A percentile compares a stretch with the other conserved stretches of the same genome.
These are phyloP conservation scores for Metrosideros polymorpha DNA, from an alignment of 441 rosid species.

Conservation along the genomic window DNA sequence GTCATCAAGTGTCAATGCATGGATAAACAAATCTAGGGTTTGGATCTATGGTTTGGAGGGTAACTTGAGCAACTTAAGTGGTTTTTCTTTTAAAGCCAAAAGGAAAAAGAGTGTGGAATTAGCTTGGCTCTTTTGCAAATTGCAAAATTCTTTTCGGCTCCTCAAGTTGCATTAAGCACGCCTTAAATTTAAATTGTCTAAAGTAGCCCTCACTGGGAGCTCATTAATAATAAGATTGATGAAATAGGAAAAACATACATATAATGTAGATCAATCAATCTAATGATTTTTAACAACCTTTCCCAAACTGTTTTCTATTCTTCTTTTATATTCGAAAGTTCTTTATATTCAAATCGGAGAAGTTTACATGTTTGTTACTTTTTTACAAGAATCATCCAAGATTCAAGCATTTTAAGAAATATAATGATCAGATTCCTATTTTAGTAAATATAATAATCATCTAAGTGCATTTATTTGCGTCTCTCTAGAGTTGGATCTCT, in stretches of 20 bases:
- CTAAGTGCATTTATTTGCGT: not conserved
- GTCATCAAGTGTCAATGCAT: not conserved
- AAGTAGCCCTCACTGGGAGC: too few relatives aligned
- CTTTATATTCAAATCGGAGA: not conserved
- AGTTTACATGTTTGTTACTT: not conserved
- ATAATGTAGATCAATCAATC: not conserved
- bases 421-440: not conserved
- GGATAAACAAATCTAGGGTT: not conserved
- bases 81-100: not conserved
- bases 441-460: not conserved
- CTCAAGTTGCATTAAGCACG: not conserved
- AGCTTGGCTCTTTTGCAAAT: not conserved
- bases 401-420: not conserved
- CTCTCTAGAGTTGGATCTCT: not conserved
- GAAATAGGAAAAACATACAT: not conserved
- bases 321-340: not conserved
- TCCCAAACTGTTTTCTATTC: not conserved
- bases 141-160: not conserved
- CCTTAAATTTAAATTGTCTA: not conserved
- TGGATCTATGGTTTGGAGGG: not conserved
- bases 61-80: not conserved
- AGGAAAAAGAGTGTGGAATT: not conserved
- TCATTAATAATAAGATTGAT: not conserved
- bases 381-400: not conserved
- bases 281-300: not conserved